phyloP scores from a whole-genome alignment of 768 basidiomycete species.

The Amanita molliuscula region DNA sequence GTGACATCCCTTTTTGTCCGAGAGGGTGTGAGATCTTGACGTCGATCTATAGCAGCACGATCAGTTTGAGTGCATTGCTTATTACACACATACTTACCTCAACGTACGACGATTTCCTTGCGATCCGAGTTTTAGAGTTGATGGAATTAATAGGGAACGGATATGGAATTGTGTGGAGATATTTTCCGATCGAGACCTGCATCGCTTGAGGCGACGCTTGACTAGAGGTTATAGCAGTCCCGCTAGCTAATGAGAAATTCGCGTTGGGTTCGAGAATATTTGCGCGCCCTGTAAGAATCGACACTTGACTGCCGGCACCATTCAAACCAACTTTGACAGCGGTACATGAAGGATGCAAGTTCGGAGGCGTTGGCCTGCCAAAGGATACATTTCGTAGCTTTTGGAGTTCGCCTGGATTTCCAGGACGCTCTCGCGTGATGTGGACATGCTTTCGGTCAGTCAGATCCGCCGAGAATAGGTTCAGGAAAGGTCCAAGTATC shows the following conservation, averaged over 20 bases:
- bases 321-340: background rate
- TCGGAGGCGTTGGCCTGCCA: background rate
- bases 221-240: slow-evolving; percentile 12
- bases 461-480: slow-evolving; percentile 15
- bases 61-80: slow-evolving; percentile 11
- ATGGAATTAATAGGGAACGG: slow-evolving; percentile 33
- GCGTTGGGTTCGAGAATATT: slow-evolving; percentile 13
- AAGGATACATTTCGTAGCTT: slow-evolving; percentile 1
- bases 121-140: slow-evolving; percentile 31
- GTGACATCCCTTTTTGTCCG: slow-evolving; percentile 11
- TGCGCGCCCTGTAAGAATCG: slow-evolving; percentile 12
- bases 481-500: slow-evolving; percentile 14
- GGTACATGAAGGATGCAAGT: background rate
- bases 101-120: slow-evolving; percentile 44
- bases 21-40: slow-evolving; percentile 13
- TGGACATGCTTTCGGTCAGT: slow-evolving; percentile 15
- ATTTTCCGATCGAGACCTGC: slow-evolving; percentile 16
- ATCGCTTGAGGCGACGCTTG: slow-evolving; percentile 24
- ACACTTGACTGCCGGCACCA: slow-evolving; percentile 3
- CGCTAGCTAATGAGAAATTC: slow-evolving; percentile 12
- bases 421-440: slow-evolving; percentile 8
- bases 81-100: slow-evolving; percentile 23
- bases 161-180: slow-evolving; percentile 20
- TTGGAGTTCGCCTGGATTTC: slow-evolving; percentile 2
- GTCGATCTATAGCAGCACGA: slow-evolving; percentile 14